A percentile compares a stretch with the other conserved stretches of the same genome.
Evolutionary conservation across 441 rosid species (phyloP).

Genomic region (Melastoma candidum): DNA sequence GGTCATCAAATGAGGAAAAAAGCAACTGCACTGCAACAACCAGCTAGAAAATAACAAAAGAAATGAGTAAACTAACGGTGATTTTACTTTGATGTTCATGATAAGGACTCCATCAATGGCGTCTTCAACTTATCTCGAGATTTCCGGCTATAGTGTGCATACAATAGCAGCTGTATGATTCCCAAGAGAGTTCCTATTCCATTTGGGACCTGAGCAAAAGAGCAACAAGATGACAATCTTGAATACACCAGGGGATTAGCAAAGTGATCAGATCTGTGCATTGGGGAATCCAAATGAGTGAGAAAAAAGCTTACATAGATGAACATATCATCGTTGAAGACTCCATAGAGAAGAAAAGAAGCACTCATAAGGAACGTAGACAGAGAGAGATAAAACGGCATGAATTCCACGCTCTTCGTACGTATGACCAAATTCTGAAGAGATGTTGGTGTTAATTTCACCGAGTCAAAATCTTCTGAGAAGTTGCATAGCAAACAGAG

Average conservation of each 20-base stretch:
- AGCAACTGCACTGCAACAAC: no score
- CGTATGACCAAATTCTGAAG: constrained; percentile 62
- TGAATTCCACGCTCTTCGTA: constrained; percentile 72
- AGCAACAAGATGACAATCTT: background rate
- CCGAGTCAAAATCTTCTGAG: no score
- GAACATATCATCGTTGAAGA: constrained; percentile 48
- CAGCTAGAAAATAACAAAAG: no score
- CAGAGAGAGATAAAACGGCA: constrained; percentile 82
- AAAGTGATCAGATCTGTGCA: background rate
- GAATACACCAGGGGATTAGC: background rate
- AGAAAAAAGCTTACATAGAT: constrained; percentile 39
- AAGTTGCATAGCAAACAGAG: no score
- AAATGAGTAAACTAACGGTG: no score
- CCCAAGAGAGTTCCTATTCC: constrained; percentile 71
- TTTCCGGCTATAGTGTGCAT: constrained; percentile 35
- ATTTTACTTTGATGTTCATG: background rate
- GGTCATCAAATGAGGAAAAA: no score
- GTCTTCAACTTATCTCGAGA: constrained; percentile 27
- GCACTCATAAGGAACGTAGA: constrained; percentile 76
- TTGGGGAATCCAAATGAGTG: background rate
- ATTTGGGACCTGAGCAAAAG: constrained; percentile 63
- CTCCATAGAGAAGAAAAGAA: constrained; percentile 54
- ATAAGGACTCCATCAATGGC: constrained; percentile 37
- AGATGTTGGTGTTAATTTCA: background rate
- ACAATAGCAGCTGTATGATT: constrained; percentile 51